These are phyloP conservation scores for Solanum verrucosum DNA, from an alignment of 257 asterid species.

Conservation along the genomic window DNA sequence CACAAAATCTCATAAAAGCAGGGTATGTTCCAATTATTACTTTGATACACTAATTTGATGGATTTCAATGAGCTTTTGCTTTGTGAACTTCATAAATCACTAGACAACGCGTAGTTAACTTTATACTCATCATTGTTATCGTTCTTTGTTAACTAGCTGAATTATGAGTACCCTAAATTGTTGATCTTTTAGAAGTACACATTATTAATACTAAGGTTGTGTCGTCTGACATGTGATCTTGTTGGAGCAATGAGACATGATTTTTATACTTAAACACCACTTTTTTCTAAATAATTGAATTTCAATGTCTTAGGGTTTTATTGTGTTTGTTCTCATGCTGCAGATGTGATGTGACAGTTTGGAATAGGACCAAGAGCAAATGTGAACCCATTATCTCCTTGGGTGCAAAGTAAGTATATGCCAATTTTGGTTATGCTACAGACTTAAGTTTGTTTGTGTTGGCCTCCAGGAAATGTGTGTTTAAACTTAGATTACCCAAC, in stretches of 20 bases:
- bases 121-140: neutral
- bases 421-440: neutral
- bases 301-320: neutral
- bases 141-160: neutral
- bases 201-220: neutral
- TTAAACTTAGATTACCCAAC: neutral
- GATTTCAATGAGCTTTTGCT: neutral
- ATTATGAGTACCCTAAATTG: neutral
- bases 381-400: conserved; percentile 77
- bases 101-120: neutral
- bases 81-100: neutral
- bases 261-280: neutral
- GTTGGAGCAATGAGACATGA: neutral
- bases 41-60: neutral
- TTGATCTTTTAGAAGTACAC: neutral
- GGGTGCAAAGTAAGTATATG: conserved; percentile 78
- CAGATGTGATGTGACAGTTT: conserved; percentile 74
- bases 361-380: conserved; percentile 92
- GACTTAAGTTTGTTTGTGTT: neutral
- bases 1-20: conserved; percentile 78
- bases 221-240: neutral
- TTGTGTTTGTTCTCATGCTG: conserved; percentile 3
- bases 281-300: neutral
- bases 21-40: conserved; percentile 31
- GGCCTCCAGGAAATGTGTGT: neutral